phyloP scores from a whole-genome alignment of 1,284 basidiomycete genomes.

The Peniophora sp. region DNA sequence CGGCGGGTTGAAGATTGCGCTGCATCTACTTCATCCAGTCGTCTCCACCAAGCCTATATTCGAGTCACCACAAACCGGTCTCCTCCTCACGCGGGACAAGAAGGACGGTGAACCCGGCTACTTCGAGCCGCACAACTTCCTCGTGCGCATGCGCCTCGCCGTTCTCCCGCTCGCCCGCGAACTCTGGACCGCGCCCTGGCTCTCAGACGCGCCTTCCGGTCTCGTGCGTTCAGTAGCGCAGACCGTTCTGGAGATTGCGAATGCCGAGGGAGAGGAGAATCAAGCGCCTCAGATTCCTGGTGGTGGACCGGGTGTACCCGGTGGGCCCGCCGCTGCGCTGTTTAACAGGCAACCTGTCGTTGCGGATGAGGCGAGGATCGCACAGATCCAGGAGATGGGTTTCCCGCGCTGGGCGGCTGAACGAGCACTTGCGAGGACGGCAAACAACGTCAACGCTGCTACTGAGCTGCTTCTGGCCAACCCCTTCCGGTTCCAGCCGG shows the following conservation, averaged over 20 bases:
- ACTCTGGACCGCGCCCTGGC: constrained; percentile 85
- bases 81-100: constrained; percentile 71
- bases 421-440: constrained; percentile 74
- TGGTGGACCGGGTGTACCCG: neutral
- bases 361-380: constrained; percentile 71
- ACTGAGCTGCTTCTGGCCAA: constrained; percentile 84
- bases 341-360: constrained; percentile 38
- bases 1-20: constrained; percentile 74
- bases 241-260: constrained; percentile 75
- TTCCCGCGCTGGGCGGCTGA: constrained; percentile 84
- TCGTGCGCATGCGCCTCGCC: constrained; percentile 73
- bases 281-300: constrained; percentile 25
- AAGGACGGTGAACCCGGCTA: constrained; percentile 67
- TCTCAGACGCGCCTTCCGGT: constrained; percentile 64
- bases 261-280: constrained; percentile 74
- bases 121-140: constrained; percentile 82
- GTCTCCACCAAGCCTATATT: constrained; percentile 75
- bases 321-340: constrained; percentile 12
- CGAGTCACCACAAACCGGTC: constrained; percentile 78
- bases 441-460: constrained; percentile 87
- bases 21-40: constrained; percentile 74
- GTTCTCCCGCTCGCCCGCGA: constrained; percentile 62
- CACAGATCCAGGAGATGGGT: constrained; percentile 93
- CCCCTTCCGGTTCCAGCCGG: constrained; percentile 64
- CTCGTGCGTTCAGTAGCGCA: constrained; percentile 73